phyloP scores from a whole-genome alignment of 129 eudicot species.

The Saussurea involucrata region DNA sequence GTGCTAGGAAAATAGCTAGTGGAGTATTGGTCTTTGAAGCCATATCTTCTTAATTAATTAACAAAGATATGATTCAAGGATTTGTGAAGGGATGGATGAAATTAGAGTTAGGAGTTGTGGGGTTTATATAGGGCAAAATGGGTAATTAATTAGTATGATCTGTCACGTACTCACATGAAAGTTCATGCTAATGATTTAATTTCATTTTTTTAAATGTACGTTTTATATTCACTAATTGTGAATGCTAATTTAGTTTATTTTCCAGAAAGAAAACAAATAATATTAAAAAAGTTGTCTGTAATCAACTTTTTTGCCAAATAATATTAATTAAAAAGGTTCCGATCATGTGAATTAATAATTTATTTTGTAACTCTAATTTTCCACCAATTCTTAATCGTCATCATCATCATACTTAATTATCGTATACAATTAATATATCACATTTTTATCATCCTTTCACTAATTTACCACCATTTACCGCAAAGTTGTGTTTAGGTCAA shows the following conservation, averaged over 20 bases:
- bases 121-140: constrained; percentile 26
- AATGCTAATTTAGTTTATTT: too few relatives aligned
- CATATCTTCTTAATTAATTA: constrained; percentile 16
- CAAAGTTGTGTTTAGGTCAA: too few relatives aligned
- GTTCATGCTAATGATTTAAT: neutral
- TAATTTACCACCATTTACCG: too few relatives aligned
- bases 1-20: constrained; percentile 36
- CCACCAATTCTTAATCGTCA: neutral
- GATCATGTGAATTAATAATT: neutral
- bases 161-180: neutral
- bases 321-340: neutral
- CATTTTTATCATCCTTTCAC: too few relatives aligned
- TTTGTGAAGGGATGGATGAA: constrained; percentile 9
- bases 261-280: neutral
- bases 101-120: neutral
- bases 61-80: neutral
- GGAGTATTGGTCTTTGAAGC: constrained; percentile 27
- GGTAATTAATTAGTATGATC: neutral
- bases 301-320: too few relatives aligned
- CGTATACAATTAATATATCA: too few relatives aligned
- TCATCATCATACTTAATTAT: neutral
- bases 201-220: too few relatives aligned
- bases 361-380: neutral
- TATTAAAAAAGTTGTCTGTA: neutral
- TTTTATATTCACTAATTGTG: too few relatives aligned